A percentile compares a stretch with the other conserved stretches of the same genome.
Evolutionary conservation across 352 stramenopile genomes (phyloP).

Genomic region (Thalassiosira mediterranea): DNA sequence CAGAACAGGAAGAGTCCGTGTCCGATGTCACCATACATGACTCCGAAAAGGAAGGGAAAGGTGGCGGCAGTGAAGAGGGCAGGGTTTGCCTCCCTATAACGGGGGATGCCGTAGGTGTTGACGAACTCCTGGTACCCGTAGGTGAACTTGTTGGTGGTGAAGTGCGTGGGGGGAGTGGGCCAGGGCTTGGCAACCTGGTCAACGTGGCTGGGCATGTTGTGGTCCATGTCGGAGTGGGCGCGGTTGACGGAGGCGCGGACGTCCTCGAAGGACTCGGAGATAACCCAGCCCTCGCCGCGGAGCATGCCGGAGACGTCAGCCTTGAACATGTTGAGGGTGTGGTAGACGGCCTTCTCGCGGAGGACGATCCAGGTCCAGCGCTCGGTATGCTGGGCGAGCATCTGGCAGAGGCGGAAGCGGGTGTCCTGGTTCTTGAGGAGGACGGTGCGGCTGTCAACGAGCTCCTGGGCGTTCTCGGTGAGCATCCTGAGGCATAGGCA

Average conservation of each 20-base stretch:
- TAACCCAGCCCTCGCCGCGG: slow-evolving; percentile 95
- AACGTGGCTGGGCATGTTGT: slow-evolving; percentile 92
- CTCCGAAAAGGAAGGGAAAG: slow-evolving; percentile 99
- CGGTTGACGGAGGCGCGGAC: slow-evolving; percentile 89
- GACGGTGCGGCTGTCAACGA: slow-evolving; percentile 96
- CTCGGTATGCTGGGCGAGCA: slow-evolving; percentile 92
- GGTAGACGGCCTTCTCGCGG: slow-evolving; percentile 97
- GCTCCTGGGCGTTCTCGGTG: slow-evolving; percentile 90
- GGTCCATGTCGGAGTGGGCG: slow-evolving; percentile 92
- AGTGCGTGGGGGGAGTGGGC: slow-evolving; percentile 96
- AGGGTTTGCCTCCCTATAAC: slow-evolving; percentile 98
- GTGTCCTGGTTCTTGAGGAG: slow-evolving; percentile 95
- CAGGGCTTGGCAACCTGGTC: slow-evolving; percentile 94
- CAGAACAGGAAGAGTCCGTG: slow-evolving; percentile 95
- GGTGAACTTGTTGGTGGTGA: slow-evolving; percentile 99
- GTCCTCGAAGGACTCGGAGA: slow-evolving; percentile 85
- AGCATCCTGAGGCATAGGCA: too few species aligned
- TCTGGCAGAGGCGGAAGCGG: slow-evolving; percentile 91
- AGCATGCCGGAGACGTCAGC: slow-evolving; percentile 96
- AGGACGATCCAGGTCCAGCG: slow-evolving; percentile 97
- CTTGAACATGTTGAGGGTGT: slow-evolving; percentile 98
- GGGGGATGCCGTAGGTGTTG: slow-evolving; percentile 97
- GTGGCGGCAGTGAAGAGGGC: slow-evolving; percentile 98
- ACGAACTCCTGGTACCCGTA: slow-evolving; percentile 98
- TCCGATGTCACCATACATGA: slow-evolving; percentile 99